Evolutionary conservation across 2,329 filamentous ascomycete genomes (phyloP).

Genomic region (Lojkania enalia): DNA sequence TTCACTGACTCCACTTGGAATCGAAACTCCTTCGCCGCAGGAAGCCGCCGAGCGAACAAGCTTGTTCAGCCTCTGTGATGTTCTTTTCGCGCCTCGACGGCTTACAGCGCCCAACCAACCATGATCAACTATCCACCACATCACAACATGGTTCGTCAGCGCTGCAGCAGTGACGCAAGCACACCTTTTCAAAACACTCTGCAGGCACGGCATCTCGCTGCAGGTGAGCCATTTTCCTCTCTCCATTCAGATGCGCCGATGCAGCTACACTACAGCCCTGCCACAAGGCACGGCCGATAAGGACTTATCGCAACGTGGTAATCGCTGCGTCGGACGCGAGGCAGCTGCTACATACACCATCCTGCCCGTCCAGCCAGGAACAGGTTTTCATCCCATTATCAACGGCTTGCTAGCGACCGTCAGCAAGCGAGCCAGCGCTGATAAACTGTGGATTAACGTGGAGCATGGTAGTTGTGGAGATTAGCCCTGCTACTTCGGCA

Average conservation of each 20-base stretch:
- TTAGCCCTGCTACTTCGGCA: no score
- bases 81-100: no score
- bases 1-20: no score
- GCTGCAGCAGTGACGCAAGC: neutral
- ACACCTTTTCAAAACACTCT: neutral
- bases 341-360: neutral
- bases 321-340: neutral
- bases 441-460: neutral
- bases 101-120: no score
- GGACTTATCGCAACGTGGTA: slow-evolving; percentile 12
- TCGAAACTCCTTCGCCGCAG: no score
- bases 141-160: neutral
- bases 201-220: slow-evolving; percentile 3
- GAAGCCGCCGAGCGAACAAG: no score
- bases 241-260: slow-evolving; percentile 1
- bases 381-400: no score
- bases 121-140: no score
- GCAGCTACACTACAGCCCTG: slow-evolving; percentile 8
- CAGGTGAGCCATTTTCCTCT: slow-evolving; percentile 11
- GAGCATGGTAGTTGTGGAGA: neutral
- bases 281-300: slow-evolving; percentile 8
- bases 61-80: no score
- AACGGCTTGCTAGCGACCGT: no score
- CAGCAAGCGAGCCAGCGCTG: neutral
- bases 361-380: slow-evolving; percentile 2